These are phyloP conservation scores for Barbatosphaeria neglecta DNA, from an alignment of 495 filamentous ascomycete genomes.

Conservation along the genomic window DNA sequence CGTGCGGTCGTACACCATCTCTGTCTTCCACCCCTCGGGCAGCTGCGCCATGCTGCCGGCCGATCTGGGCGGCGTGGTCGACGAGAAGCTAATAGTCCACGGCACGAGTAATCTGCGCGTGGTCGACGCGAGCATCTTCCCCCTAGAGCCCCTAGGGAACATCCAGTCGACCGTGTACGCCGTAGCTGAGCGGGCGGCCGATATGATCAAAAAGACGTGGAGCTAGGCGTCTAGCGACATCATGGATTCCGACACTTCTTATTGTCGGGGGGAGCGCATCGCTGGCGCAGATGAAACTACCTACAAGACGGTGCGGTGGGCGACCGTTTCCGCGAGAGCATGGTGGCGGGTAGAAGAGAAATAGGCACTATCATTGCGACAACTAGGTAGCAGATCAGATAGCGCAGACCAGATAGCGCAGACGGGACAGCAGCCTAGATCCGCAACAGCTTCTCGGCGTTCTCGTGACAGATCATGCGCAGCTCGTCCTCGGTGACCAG, in stretches of 20 bases:
- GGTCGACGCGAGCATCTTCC: slow-evolving; percentile 45
- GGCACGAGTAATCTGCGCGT: slow-evolving; percentile 35
- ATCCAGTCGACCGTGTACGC: slow-evolving; percentile 42
- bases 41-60: slow-evolving; percentile 25
- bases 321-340: too few relatives aligned
- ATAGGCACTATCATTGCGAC: too few relatives aligned
- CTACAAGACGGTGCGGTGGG: too few relatives aligned
- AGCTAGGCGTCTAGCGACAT: too few relatives aligned
- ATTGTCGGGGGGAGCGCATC: too few relatives aligned
- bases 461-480: slow-evolving; percentile 41
- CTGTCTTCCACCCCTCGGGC: slow-evolving; percentile 25
- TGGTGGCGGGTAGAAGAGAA: too few relatives aligned
- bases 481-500: slow-evolving; percentile 38
- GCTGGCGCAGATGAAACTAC: too few relatives aligned
- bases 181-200: slow-evolving; percentile 43
- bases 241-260: too few relatives aligned
- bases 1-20: slow-evolving; percentile 23
- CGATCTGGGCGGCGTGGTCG: slow-evolving; percentile 28
- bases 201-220: slow-evolving; percentile 43
- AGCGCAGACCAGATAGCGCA: too few relatives aligned
- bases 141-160: slow-evolving; percentile 34
- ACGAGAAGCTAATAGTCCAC: slow-evolving; percentile 34
- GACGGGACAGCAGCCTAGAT: background rate
- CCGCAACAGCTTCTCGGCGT: slow-evolving; percentile 41
- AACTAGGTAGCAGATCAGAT: too few relatives aligned